Percentiles rank a stretch among this genome's conserved stretches.
Evolutionary conservation across 148 eudicot genomes (phyloP).

Genomic region (Chenopodium formosanum): DNA sequence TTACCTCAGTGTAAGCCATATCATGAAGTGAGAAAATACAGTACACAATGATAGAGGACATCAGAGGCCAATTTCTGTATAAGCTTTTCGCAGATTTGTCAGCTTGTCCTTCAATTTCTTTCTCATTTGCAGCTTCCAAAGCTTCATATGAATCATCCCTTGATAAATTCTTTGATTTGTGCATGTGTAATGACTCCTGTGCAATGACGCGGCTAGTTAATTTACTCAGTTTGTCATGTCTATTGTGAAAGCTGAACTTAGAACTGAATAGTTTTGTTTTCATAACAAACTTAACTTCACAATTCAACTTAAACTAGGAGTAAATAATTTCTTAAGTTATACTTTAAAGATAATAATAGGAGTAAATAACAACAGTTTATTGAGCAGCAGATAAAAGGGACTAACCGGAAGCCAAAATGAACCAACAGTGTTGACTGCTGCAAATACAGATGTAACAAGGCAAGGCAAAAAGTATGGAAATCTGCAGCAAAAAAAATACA

Average conservation of each 20-base stretch:
- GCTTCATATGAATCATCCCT: conserved; percentile 37
- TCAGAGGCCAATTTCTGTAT: conserved; percentile 80
- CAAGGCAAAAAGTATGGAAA: conserved; percentile 92
- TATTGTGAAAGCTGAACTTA: not conserved
- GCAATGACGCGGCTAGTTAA: not conserved
- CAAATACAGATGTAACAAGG: conserved; percentile 58
- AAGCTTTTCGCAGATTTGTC: conserved; percentile 44
- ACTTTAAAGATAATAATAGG: too few species aligned
- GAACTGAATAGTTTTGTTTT: not conserved
- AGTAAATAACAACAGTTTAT: not conserved
- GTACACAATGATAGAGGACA: conserved; percentile 81
- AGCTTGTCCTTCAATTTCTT: conserved; percentile 25
- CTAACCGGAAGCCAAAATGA: conserved; percentile 84
- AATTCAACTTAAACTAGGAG: not conserved
- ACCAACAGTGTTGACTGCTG: conserved; percentile 44
- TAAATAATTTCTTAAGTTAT: too few species aligned
- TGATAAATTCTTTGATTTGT: conserved; percentile 24
- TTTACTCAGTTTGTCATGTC: not conserved
- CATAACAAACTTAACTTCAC: not conserved
- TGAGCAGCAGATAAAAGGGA: conserved; percentile 2
- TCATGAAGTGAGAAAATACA: conserved; percentile 89
- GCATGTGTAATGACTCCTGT: conserved; percentile 85
- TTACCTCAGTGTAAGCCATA: conserved; percentile 90
- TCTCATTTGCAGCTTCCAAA: conserved; percentile 47
- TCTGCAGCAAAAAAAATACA: conserved; percentile 41